Percentiles rank a stretch among this genome's conserved stretches.
Evolutionary conservation across 352 stramenopile species (phyloP).

Genomic region (Globisporangium middletonii): DNA sequence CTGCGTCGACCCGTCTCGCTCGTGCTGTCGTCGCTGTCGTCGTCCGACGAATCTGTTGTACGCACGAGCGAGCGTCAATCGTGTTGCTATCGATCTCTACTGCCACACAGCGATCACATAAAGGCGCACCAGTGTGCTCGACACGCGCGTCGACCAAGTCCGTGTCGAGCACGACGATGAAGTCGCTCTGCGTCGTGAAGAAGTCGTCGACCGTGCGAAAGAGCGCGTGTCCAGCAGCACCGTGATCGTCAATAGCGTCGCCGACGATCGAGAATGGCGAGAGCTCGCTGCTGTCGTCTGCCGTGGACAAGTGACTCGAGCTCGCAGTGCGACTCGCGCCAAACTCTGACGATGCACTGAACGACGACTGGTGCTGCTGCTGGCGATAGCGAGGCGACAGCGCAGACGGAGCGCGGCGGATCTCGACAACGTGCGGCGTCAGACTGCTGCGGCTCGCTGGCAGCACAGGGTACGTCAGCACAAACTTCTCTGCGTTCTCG

Average conservation of each 20-base stretch:
- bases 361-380: constrained; percentile 9
- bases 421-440: constrained; percentile 35
- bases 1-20: constrained; percentile 29
- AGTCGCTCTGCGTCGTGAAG: constrained; percentile 39
- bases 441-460: constrained; percentile 11
- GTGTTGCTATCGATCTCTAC: background rate
- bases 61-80: background rate
- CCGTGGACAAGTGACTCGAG: constrained; percentile 1
- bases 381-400: constrained; percentile 21
- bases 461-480: constrained; percentile 36
- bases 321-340: background rate
- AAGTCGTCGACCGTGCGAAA: constrained; percentile 55
- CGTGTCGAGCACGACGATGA: constrained; percentile 21
- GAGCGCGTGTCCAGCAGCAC: background rate
- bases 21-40: constrained; percentile 43
- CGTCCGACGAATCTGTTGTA: constrained; percentile 20
- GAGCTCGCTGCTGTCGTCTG: constrained; percentile 1
- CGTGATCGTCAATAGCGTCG: constrained; percentile 22
- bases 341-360: background rate
- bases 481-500: constrained; percentile 17
- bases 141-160: constrained; percentile 11
- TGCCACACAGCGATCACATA: background rate
- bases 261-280: constrained; percentile 18
- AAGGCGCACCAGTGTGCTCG: background rate
- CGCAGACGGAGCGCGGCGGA: constrained; percentile 33